Evolutionary conservation across 495 filamentous ascomycete species (phyloP).

Genomic region (Aspergillus leporis): DNA sequence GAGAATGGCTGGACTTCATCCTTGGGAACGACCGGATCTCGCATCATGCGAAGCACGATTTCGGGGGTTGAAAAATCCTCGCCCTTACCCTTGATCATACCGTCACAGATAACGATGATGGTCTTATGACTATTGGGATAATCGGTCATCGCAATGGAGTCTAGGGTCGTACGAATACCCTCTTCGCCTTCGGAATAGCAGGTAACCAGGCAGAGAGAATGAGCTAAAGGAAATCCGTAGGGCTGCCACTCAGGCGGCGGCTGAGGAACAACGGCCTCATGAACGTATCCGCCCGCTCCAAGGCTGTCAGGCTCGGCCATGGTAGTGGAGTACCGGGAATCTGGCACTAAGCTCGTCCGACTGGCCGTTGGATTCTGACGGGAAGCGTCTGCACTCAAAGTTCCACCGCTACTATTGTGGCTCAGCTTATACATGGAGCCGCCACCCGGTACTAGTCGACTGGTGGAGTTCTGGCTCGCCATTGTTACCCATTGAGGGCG

Average conservation of each 20-base stretch:
- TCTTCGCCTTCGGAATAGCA: slow-evolving; percentile 97
- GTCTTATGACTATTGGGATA: slow-evolving; percentile 99
- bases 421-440: slow-evolving; percentile 67
- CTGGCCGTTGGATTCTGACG: slow-evolving; percentile 45
- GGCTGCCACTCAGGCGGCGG: slow-evolving; percentile 97
- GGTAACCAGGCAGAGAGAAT: slow-evolving; percentile 91
- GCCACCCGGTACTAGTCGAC: slow-evolving; percentile 67
- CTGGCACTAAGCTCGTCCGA: slow-evolving; percentile 53
- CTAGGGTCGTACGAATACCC: slow-evolving; percentile 88
- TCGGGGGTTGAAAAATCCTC: slow-evolving; percentile 88
- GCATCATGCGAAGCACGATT: slow-evolving; percentile 90
- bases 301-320: slow-evolving; percentile 66
- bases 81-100: slow-evolving; percentile 95
- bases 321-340: slow-evolving; percentile 52
- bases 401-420: slow-evolving; percentile 66
- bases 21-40: slow-evolving; percentile 75
- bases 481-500: slow-evolving; percentile 79
- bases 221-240: slow-evolving; percentile 91
- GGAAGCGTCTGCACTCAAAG: slow-evolving; percentile 47
- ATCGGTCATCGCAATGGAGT: slow-evolving; percentile 96
- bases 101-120: slow-evolving; percentile 94
- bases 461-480: slow-evolving; percentile 84
- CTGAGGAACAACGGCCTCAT: slow-evolving; percentile 93
- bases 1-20: slow-evolving; percentile 86
- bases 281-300: slow-evolving; percentile 91